These are phyloP conservation scores for Zygosaccharomyces siamensis DNA, from an alignment of 805 yeast species.

Conservation along the genomic window DNA sequence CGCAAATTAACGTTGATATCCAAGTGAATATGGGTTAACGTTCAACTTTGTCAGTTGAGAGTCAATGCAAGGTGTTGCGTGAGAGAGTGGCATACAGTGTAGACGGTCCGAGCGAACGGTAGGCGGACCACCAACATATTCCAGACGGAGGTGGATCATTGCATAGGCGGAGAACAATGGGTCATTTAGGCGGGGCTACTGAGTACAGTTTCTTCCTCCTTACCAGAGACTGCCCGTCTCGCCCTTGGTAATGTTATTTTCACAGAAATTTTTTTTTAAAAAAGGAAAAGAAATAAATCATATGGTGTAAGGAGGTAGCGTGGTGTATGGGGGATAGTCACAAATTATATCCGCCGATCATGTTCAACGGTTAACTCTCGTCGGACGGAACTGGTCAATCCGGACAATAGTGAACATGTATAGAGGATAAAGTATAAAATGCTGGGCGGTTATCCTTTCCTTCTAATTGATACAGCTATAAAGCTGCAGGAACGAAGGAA, in stretches of 20 bases:
- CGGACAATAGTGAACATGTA: not conserved
- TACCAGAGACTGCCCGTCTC: not conserved
- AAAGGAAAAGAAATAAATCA: not conserved
- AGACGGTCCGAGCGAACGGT: not conserved
- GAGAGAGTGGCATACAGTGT: constrained; percentile 1
- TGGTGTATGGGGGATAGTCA: not conserved
- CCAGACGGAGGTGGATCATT: not conserved
- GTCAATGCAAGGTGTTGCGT: not conserved
- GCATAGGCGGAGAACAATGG: not conserved
- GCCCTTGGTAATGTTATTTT: not conserved
- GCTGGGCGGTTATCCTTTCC: not conserved
- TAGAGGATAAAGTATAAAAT: not conserved
- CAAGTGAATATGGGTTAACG: not conserved
- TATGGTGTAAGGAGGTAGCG: not conserved
- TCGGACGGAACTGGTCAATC: not conserved
- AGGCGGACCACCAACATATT: not conserved
- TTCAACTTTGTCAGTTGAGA: constrained; percentile 6
- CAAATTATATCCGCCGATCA: not conserved
- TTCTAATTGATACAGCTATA: not conserved
- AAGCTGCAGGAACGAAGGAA: too few relatives aligned
- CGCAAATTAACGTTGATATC: not conserved
- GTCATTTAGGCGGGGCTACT: not conserved
- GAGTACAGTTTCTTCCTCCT: not conserved
- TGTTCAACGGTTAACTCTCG: not conserved
- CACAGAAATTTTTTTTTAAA: not conserved